A percentile compares a stretch with the other conserved stretches of the same genome.
Evolutionary conservation across 768 basidiomycete genomes (phyloP).

Genomic region (Suillus americanus): DNA sequence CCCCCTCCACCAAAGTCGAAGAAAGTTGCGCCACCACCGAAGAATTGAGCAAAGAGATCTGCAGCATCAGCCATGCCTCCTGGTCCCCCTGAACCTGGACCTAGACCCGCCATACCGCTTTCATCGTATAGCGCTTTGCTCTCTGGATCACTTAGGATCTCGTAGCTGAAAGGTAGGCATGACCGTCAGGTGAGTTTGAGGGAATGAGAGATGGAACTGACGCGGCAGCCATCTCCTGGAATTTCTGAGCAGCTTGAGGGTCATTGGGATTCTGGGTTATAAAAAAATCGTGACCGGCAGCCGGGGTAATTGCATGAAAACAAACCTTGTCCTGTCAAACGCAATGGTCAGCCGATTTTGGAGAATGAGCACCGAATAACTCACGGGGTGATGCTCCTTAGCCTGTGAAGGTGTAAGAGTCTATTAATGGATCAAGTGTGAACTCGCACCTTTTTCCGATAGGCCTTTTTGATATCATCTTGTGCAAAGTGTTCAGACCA

Average conservation of each 20-base stretch:
- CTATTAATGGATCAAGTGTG: conserved; percentile 14
- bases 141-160: conserved; percentile 73
- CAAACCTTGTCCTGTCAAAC: conserved; percentile 64
- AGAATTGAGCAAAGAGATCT: conserved; percentile 78
- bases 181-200: conserved; percentile 10
- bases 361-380: conserved; percentile 19
- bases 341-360: conserved; percentile 5
- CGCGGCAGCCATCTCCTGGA: conserved; percentile 90
- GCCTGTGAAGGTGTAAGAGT: conserved; percentile 49
- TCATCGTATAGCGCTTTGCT: conserved; percentile 71
- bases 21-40: conserved; percentile 53
- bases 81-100: conserved; percentile 42
- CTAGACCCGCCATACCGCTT: conserved; percentile 70
- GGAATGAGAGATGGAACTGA: conserved; percentile 39
- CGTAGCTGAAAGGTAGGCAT: conserved; percentile 54
- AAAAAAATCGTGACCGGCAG: not conserved
- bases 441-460: conserved; percentile 78
- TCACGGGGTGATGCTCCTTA: conserved; percentile 84
- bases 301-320: not conserved
- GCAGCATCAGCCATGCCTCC: conserved; percentile 51
- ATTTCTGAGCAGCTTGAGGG: conserved; percentile 77
- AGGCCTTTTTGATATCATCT: conserved; percentile 94
- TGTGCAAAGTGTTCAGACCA: conserved; percentile 14
- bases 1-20: conserved; percentile 68
- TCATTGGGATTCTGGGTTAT: conserved; percentile 77